Base-by-base conservation (phyloP, 179 eudicot species). In the Carnegiea gigantea region DNA sequence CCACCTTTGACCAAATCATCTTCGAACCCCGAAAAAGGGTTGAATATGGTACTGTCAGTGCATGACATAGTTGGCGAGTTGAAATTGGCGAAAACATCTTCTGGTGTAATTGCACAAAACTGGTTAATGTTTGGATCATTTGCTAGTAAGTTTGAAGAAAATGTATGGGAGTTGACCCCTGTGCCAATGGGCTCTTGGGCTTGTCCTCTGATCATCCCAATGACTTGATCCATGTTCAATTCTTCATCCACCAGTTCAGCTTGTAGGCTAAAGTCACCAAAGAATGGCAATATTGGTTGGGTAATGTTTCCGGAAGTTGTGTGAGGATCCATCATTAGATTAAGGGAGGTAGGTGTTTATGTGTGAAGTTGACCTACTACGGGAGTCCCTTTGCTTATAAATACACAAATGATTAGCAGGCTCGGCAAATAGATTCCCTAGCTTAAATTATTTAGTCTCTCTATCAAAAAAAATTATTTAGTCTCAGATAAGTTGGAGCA, bases 1-100 rank as follows among this genome's bases (percentile, higher is more conserved):
- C 79, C 79, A 2, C 11, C 9, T 1, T 76, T 51, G 11, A n/a
- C 43, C 33, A 73, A 70, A 3, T 82, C 85, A 3, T 79, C 72
- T 0, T 82, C 87, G 6, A 85, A 75, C 20, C 87, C 78, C 14
- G 84, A 85, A 1, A 85, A 38, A 3, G 85, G 77, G 33, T 82
- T 82, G 12, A 82, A 24, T 48, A 74, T 57, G 6, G 82, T 78
- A 23, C 77, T 82, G 28, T 80, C 77, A 18, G 82, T 78, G 70
- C 84, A 51, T 26, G 86, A 84, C 84, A 84, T 78, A 9, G 82
- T 81, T 5, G 84, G 84, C 2, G 87, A 85, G 26, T 71, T 82
- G 24, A 85, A 85, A 9, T 21, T 73, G 73, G 70, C 24, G 33
- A 82, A 82, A 13, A 68, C 80, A 82, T 77, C 64, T 38, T 28